A percentile compares a stretch with the other conserved stretches of the same genome.
phyloP scores from a whole-genome alignment of 2,329 filamentous ascomycete genomes.

The Tolypocladium album region DNA sequence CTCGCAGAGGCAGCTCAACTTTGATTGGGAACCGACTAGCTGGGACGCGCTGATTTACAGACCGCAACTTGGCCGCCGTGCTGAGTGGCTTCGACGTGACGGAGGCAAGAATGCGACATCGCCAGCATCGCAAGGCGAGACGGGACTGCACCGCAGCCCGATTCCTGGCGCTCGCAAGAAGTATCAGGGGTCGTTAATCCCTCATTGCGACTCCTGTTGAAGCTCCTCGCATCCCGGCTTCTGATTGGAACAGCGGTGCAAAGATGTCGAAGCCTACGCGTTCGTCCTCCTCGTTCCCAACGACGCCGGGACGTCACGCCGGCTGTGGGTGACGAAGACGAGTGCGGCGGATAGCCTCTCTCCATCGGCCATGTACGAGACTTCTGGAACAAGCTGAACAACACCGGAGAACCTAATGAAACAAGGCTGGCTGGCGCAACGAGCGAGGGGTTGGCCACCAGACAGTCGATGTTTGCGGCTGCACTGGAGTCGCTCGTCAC shows the following conservation, averaged over 20 bases:
- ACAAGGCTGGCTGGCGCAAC: not conserved
- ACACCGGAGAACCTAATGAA: not conserved
- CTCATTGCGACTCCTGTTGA: not conserved
- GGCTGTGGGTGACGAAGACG: not conserved
- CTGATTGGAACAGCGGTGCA: not conserved
- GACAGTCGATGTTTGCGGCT: not conserved
- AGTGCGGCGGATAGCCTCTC: not conserved
- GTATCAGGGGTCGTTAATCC: not conserved
- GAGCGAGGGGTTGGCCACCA: not conserved
- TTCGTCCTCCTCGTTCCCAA: not conserved
- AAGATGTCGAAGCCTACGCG: not conserved
- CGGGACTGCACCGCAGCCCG: not conserved
- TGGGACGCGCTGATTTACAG: not conserved
- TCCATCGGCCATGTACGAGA: not conserved
- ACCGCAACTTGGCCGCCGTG: not conserved
- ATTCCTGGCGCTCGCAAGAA: too few species aligned
- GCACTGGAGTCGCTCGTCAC: not conserved
- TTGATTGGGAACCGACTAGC: not conserved
- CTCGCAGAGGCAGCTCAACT: not conserved
- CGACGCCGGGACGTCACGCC: not conserved
- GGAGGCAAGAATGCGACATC: not conserved
- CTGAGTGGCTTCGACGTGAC: not conserved
- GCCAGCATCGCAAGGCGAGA: not conserved
- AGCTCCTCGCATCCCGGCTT: not conserved
- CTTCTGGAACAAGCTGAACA: not conserved